Conservation (phyloP, 1,284 basidiomycete genomes). For the Kalmanozyma brasiliensis region DNA sequence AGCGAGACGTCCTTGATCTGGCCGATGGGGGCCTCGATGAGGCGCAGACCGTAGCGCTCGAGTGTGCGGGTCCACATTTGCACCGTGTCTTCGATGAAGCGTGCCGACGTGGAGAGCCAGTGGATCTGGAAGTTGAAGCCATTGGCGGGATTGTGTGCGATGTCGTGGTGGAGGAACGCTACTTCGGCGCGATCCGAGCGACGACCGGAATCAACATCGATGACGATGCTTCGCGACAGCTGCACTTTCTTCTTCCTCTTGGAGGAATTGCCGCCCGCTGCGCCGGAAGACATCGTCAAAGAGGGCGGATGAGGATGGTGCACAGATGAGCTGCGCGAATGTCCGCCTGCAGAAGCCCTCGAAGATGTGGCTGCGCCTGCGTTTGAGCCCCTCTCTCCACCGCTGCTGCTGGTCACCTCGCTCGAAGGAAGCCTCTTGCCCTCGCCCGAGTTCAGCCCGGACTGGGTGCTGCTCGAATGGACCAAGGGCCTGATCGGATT, state of each 20-base stretch:
- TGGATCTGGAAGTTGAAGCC: constrained; percentile 78
- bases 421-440: constrained; percentile 1
- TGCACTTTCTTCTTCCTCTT: constrained; percentile 48
- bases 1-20: constrained; percentile 65
- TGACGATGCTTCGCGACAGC: constrained; percentile 60
- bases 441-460: constrained; percentile 10
- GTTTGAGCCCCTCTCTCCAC: neutral
- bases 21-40: constrained; percentile 77
- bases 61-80: constrained; percentile 85
- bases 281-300: constrained; percentile 27
- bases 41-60: constrained; percentile 87
- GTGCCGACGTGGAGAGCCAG: constrained; percentile 95
- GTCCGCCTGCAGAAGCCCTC: constrained; percentile 14
- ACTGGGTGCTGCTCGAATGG: constrained; percentile 15
- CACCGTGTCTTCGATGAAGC: constrained; percentile 90
- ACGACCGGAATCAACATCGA: constrained; percentile 62
- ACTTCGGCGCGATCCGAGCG: constrained; percentile 64
- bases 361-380: constrained; percentile 7
- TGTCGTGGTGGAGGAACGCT: constrained; percentile 65
- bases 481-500: constrained; percentile 20
- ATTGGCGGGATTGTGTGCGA: constrained; percentile 67
- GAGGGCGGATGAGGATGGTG: constrained; percentile 21
- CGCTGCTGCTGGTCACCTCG: neutral
- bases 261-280: neutral
- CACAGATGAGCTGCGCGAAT: constrained; percentile 34